Evolutionary conservation across 495 filamentous ascomycete genomes (phyloP).

Genomic region (Penicillium goetzii): DNA sequence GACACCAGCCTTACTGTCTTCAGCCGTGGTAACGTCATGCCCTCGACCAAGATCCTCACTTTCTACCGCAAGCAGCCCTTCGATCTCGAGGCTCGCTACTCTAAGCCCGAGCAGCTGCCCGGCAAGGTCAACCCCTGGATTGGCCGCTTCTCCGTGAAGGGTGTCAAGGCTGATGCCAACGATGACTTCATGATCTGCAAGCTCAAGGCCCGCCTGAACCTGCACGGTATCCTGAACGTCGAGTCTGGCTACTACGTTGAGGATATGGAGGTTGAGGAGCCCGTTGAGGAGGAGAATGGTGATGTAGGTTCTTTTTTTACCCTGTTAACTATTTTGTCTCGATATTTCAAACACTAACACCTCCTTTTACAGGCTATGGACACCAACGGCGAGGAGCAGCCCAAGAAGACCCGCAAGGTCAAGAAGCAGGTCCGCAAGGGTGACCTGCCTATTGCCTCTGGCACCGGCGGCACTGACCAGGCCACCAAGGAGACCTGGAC

Average conservation of each 20-base stretch:
- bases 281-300: constrained; percentile 69
- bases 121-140: constrained; percentile 95
- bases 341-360: not conserved
- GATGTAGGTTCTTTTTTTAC: constrained; percentile 62
- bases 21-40: constrained; percentile 95
- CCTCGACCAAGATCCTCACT: constrained; percentile 98
- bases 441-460: constrained; percentile 84
- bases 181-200: constrained; percentile 99
- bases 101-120: constrained; percentile 83
- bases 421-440: constrained; percentile 99
- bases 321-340: not conserved
- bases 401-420: constrained; percentile 94
- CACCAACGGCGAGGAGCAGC: constrained; percentile 74
- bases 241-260: constrained; percentile 98
- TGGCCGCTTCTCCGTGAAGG: constrained; percentile 92
- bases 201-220: constrained; percentile 95
- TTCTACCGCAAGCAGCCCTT: constrained; percentile 99
- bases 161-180: constrained; percentile 80
- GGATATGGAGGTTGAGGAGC: constrained; percentile 97
- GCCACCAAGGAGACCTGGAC: constrained; percentile 62
- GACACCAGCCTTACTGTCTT: constrained; percentile 97
- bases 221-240: constrained; percentile 95
- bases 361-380: constrained; percentile 80
- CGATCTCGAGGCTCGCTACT: constrained; percentile 93
- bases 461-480: constrained; percentile 77